A percentile compares a stretch with the other conserved stretches of the same genome.
These are phyloP conservation scores for Polytolypa hystricis DNA, from an alignment of 2,329 filamentous ascomycete genomes.

Conservation along the genomic window DNA sequence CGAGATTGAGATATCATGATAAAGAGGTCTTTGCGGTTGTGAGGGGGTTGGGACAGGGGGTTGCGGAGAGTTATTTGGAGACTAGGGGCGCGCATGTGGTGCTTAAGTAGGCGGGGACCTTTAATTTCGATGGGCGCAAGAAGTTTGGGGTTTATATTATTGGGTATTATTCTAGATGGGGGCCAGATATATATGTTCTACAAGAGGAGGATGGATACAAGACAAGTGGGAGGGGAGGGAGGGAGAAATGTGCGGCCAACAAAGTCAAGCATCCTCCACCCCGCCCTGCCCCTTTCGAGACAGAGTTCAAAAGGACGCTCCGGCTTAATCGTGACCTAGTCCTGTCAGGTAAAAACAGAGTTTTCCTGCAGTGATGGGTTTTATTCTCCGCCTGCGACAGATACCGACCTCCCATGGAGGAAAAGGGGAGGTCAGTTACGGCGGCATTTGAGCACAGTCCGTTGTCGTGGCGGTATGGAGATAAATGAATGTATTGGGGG, in stretches of 20 bases:
- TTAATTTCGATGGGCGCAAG: no score
- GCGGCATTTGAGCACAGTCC: slow-evolving; percentile 36
- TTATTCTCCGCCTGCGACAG: slow-evolving; percentile 64
- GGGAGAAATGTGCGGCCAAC: slow-evolving; percentile 55
- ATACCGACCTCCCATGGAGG: slow-evolving; percentile 65
- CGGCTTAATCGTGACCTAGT: slow-evolving; percentile 98
- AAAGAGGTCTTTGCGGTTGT: slow-evolving; percentile 82
- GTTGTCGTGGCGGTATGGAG: slow-evolving; percentile 41
- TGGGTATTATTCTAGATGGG: not conserved
- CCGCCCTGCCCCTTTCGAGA: slow-evolving; percentile 68
- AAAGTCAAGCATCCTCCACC: slow-evolving; percentile 93
- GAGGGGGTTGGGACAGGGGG: slow-evolving; percentile 66
- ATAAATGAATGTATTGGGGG: not conserved
- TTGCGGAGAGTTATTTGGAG: slow-evolving; percentile 79
- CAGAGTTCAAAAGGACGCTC: slow-evolving; percentile 81
- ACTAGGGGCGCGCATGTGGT: slow-evolving; percentile 86
- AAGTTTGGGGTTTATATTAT: not conserved
- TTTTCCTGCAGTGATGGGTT: slow-evolving; percentile 18
- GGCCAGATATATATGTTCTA: not conserved
- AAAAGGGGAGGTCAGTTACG: slow-evolving; percentile 45
- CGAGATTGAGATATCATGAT: slow-evolving; percentile 82
- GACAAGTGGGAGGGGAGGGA: not conserved
- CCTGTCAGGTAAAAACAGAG: slow-evolving; percentile 8
- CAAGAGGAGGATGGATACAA: not conserved
- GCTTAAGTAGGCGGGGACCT: slow-evolving; percentile 55